phyloP scores from a whole-genome alignment of 1,284 basidiomycete genomes.

The Thelephora terrestris region DNA sequence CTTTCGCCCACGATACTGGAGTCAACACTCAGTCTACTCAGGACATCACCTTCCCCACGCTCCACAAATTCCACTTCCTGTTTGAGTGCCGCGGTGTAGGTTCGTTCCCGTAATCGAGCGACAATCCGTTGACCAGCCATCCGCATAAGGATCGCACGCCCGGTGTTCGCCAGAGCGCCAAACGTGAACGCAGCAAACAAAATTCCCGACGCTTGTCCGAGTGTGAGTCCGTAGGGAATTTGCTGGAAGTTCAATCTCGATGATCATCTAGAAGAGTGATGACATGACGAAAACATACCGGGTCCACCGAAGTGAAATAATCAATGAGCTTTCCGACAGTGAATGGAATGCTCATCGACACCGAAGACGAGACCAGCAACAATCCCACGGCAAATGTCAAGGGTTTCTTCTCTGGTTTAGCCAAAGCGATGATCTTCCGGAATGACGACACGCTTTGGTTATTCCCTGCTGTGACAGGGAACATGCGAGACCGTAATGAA shows the following conservation, averaged over 20 bases:
- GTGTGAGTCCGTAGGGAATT: constrained; percentile 68
- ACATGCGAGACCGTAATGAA: constrained; percentile 29
- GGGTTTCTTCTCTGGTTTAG: constrained; percentile 69
- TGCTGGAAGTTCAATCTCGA: constrained; percentile 31
- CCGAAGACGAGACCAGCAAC: constrained; percentile 59
- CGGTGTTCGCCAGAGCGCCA: constrained; percentile 84
- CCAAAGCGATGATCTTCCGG: constrained; percentile 65
- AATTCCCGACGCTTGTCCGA: constrained; percentile 71
- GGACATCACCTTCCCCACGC: constrained; percentile 87
- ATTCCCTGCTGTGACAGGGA: constrained; percentile 25
- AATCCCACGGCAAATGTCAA: constrained; percentile 62
- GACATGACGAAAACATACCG: constrained; percentile 36
- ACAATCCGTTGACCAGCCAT: constrained; percentile 89
- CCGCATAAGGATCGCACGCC: constrained; percentile 83
- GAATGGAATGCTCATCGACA: constrained; percentile 87
- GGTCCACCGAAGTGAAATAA: constrained; percentile 68
- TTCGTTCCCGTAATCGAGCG: constrained; percentile 74
- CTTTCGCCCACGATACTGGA: constrained; percentile 94
- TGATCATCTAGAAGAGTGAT: neutral
- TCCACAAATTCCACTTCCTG: constrained; percentile 95
- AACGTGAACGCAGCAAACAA: constrained; percentile 78
- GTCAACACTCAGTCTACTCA: constrained; percentile 87
- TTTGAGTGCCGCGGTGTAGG: constrained; percentile 71
- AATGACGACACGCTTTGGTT: constrained; percentile 47
- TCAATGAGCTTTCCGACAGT: constrained; percentile 89